Evolutionary conservation across 148 eudicot species (phyloP), one percentile per base, ranked within the genome.

Genomic region (Vaccinium myrtillus): DNA sequence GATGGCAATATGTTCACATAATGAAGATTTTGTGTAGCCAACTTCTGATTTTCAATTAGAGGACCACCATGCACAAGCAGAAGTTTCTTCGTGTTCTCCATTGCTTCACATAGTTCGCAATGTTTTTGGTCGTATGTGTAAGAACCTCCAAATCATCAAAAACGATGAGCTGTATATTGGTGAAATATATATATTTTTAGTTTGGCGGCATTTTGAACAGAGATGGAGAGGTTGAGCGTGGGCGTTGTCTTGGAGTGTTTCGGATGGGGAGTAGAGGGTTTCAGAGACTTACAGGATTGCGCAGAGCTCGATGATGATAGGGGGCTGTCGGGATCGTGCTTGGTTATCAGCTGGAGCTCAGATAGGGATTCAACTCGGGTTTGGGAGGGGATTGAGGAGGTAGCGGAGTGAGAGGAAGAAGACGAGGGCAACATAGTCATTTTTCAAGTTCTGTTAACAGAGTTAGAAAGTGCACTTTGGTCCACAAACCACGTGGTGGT

Each of bases 121-220:
- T 88, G 84, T 94, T 93, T 90, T 95, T 97, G 79, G 98, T 97
- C 93, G 95, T 97, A 90, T 97, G 99, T 12, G 91, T 81, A 50
- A 96, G 93, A 83, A 95, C 90, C 85, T 91, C 93, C 84, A 97
- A 89, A 93, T 93, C 92, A 55, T 97, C 95, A 86, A 95, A 93
- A 65, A 97, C 87, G 86, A 91, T 61, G 82, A 97, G 96, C 98
- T n/a, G 95, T 55, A 88, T n/a, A 82, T 50, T 39, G 61, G 67
- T 48, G 43, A n/a, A 58, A 27, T 27, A 78, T 32, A 32, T 32
- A 32, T 53, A 78, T 83, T 19, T 78, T 74, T 46, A 77, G 63
- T 81, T 50, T 69, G 39, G 75, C 18, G 32, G 25, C 78, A 73
- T 12, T 89, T 6, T 90, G 88, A 56, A 86, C 65, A 19, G 97